Base-by-base conservation (phyloP, 768 basidiomycete genomes). In the Gloeopeniophorella convolvens region DNA sequence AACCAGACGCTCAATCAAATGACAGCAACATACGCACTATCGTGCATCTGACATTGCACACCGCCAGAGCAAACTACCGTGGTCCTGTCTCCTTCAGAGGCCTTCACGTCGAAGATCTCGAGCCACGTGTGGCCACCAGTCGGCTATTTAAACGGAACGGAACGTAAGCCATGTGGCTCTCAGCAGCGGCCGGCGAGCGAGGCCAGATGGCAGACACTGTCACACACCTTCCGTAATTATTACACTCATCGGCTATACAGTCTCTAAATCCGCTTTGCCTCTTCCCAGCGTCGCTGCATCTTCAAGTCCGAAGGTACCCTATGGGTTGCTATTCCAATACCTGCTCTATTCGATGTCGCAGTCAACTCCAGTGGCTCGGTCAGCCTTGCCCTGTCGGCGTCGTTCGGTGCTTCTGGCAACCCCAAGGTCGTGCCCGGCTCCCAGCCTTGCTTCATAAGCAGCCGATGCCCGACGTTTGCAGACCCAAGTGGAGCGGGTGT, bases 361-460 rank as follows among this genome's bases (percentile, higher is more conserved):
- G 63, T 72, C 5, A 79, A 67, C 56, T 79, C 70, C 5, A 86
- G 63, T 2, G 85, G 85, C 23, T 78, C 79, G n/a, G 79, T 65
- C 13, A 82, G 64, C 13, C 73, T 74, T 39, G 59, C 64, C 26
- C 70, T 71, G 10, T 64, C 62, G 10, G 55, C 21, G 15, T 60
- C 62, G 30, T 24, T 42, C 15, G 57, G 54, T 6, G 63, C 45
- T 12, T 60, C 53, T 13, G 37, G 39, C 20, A 49, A 16, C 3
- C 80, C 80, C 15, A 85, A 71, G 3, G 74, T 69, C 20, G 72
- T 66, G 1, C 86, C 88, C 8, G 84, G 86, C 15, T 71, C 68
- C 89, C 88, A 90, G 1, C 87, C 87, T 63, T 85, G 85, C 62
- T 81, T 83, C 63, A 80, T 68, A 1, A 89, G 69, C 26, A 90